Evolutionary conservation across 192 early-diverging fungal species (phyloP), one percentile per base, ranked within the genome.

Genomic region (Gigaspora rosea): DNA sequence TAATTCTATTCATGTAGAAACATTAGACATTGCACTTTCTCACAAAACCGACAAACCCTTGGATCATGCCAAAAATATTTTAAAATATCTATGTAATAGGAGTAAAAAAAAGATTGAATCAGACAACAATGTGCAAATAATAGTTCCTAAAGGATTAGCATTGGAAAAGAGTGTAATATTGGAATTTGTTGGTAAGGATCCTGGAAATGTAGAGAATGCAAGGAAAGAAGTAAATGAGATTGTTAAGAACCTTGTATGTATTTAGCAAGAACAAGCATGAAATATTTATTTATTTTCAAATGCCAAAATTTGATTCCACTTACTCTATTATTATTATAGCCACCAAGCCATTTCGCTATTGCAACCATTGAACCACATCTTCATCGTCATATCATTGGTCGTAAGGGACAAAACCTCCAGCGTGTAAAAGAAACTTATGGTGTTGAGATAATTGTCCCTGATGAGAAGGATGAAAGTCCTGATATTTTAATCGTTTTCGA

Each of bases 401-500:
- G 86, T 73, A 87, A 89, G 67, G 91, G 89, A 8, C 80, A 85
- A 68, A 89, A 87, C 63, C 78, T 91, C 6, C 85, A 88, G 41
- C 89, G 93, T 18, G 83, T 94, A 76, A 90, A 90, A 59, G 81
- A 87, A 8, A 80, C 85, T 49, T 88, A 91, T 49, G 82, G 82
- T 16, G 92, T 95, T 6, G 94, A 92, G 75, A 86, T 95, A 7
- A 87, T 97, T 69, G 90, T 96, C n/a, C 93, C 95, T 41, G 82
- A 89, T 73, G 85, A 85, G 67, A 78, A 82, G 66, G 88, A 92
- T 11, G 87, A 90, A 35, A 87, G 84, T n/a, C 85, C 90, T 75
- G 91, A 91, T 64, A 87, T 98, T 56, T 79, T 97, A 8, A 76
- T 98, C 8, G 92, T 96, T 9, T 94, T 90, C 72, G 91, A 92